Evolutionary conservation across 2,329 filamentous ascomycete species (phyloP), one percentile per base, ranked within the genome.

Genomic region (Arthrinium phaeospermum): DNA sequence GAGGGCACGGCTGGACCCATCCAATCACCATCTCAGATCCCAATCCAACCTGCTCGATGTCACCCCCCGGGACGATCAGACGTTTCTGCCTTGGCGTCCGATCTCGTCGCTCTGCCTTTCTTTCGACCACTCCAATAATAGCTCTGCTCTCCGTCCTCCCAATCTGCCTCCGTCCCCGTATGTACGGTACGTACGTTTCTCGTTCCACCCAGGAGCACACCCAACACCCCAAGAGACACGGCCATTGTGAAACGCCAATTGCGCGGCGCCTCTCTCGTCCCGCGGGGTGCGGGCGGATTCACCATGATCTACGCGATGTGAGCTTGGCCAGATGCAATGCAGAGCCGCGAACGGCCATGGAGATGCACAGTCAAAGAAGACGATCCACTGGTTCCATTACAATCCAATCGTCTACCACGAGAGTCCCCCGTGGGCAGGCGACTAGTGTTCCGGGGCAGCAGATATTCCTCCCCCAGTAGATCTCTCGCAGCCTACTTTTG

Each of bases 81-180:
- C 57, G 57, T 64, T 7, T 64, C 57, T 22, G 22, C 34, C 57
- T 64, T 41, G 57, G 30, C 57, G 34, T 64, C 57, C 57, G 57
- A 64, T 64, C 57, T 64, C 53, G 10, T 61, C 53, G 37, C 53
- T 37, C 37, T 41, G 37, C 10, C 7, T 41, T 7, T 61, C 53
- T 61, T n/a, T 41, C 3, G 19, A 64, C 30, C 57, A 24, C 30
- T 37, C 30, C 30, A n/a, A n/a, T 64, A 64, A 64, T 64, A 41
- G 57, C 34, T 27, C 49, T 51, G 4, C 47, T 13, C 27, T 34
- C 27, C 51, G 51, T 16, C 10, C 14, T 57, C 27, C 27, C 27
- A 7, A 8, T 49, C 6, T 49, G 22, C 6, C 46, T 49, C 46
- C 46, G 46, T 49, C 46, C 8, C 53, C 16, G 30, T 61, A 61